Base-by-base conservation (phyloP, 2,329 filamentous ascomycete species). In the Xylariaceae sp. region DNA sequence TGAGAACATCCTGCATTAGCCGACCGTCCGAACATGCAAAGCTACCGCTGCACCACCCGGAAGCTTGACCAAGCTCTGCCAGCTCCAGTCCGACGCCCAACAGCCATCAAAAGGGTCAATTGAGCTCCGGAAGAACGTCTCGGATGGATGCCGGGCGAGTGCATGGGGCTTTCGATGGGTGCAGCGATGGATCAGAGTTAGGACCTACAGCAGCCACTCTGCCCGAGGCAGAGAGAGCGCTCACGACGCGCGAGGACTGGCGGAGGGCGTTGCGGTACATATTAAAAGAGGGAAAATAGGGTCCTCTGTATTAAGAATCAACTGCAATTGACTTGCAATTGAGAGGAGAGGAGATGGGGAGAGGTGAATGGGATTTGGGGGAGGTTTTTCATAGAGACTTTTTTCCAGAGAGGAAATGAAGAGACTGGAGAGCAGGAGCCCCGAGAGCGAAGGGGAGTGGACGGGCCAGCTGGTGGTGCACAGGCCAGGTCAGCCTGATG, bases 181-280 rank as follows among this genome's bases (percentile, higher is more conserved):
- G 72, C 73, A 66, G 69, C 60, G 53, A 63, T 57, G 60, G 60
- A 45, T 61, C 56, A 56, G 66, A 69, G 62, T 63, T 66, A 72
- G 7, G 75, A 95, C 93, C 88, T 92, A 97, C 94, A 80, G 87
- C 88, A 77, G 87, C 87, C 80, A 95, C 86, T 84, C 91, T 90
- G 83, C 90, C 86, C 72, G 88, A 83, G 73, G 90, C 89, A 87
- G 90, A 90, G 81, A 95, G 85, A 80, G 90, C 90, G 81, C 90
- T 89, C 79, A 93, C 89, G 78, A 89, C 88, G 83, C 92, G 91
- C 82, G 88, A 88, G 77, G 91, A 95, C 84, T 96, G 91, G 82
- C 92, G 87, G 80, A 97, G 84, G 82, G 93, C 92, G 87, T 89
- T 96, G 81, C 93, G 90, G 85, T 97, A 96, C 93, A 97, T 97